Conservation (phyloP, 2,329 filamentous ascomycete genomes). For the Cryphonectria naterciae region DNA sequence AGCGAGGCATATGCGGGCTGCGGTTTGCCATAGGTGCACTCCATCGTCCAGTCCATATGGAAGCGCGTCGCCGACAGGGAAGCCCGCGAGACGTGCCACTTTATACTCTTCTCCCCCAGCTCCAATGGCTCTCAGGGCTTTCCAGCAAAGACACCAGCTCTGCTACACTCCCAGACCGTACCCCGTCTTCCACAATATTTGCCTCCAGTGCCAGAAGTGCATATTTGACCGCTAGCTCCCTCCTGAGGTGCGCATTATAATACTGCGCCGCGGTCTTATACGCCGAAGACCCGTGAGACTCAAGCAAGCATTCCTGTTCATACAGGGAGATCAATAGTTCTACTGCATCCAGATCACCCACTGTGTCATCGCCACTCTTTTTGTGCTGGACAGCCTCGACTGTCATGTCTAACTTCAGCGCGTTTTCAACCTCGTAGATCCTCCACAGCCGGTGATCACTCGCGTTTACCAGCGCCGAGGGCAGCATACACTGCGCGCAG, state of each 20-base stretch:
- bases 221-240: slow-evolving; percentile 38
- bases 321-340: slow-evolving; percentile 42
- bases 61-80: not conserved
- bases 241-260: slow-evolving; percentile 40
- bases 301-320: slow-evolving; percentile 39
- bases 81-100: not conserved
- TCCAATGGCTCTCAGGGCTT: slow-evolving; percentile 33
- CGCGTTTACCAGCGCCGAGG: slow-evolving; percentile 31
- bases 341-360: slow-evolving; percentile 34
- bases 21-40: too few relatives aligned
- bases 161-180: slow-evolving; percentile 37
- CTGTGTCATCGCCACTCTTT: slow-evolving; percentile 12
- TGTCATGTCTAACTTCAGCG: slow-evolving; percentile 20
- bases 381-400: not conserved
- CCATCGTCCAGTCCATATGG: too few relatives aligned
- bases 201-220: slow-evolving; percentile 41
- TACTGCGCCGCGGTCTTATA: slow-evolving; percentile 46
- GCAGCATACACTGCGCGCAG: slow-evolving; percentile 41
- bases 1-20: too few relatives aligned
- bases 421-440: slow-evolving; percentile 38
- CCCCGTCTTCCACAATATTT: slow-evolving; percentile 43
- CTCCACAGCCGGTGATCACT: slow-evolving; percentile 39
- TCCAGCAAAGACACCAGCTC: slow-evolving; percentile 40
- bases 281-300: slow-evolving; percentile 44
- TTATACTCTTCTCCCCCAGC: slow-evolving; percentile 11